Evolutionary conservation across 2,329 filamentous ascomycete genomes (phyloP).

Genomic region (Trichoderma polysporum): DNA sequence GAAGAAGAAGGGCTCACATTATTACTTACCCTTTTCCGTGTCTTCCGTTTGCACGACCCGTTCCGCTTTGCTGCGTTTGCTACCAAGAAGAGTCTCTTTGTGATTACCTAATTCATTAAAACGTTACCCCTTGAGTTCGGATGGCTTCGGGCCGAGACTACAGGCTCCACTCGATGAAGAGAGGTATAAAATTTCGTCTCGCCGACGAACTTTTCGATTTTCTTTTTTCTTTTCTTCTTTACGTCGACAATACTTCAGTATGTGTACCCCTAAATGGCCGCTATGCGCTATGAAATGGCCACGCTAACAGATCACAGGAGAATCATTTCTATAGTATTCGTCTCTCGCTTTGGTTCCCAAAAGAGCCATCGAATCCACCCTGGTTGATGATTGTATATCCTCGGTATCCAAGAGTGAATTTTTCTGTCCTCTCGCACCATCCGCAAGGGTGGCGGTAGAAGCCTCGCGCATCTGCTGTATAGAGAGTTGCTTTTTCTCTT

Average conservation of each 20-base stretch:
- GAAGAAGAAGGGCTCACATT: neutral
- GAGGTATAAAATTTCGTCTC: constrained; percentile 34
- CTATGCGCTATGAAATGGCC: constrained; percentile 16
- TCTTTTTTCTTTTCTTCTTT: constrained; percentile 52
- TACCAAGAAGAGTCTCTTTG: too few species aligned
- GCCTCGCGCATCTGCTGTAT: constrained; percentile 55
- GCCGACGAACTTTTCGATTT: constrained; percentile 32
- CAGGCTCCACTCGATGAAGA: neutral
- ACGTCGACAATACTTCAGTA: constrained; percentile 64
- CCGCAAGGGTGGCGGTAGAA: constrained; percentile 60
- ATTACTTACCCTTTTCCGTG: fast-evolving
- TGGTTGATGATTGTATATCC: constrained; percentile 90
- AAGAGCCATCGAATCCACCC: constrained; percentile 89
- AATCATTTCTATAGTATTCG: constrained; percentile 99
- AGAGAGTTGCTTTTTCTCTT: constrained; percentile 66
- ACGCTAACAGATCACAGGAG: constrained; percentile 49
- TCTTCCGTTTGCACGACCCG: neutral
- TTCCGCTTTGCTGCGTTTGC: too few species aligned
- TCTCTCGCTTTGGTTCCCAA: constrained; percentile 88
- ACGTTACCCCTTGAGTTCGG: neutral
- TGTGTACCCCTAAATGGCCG: constrained; percentile 35
- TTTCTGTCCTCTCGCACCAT: constrained; percentile 59
- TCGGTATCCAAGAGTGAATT: constrained; percentile 86
- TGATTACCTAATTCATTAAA: neutral
- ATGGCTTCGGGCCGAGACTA: neutral